phyloP scores from a whole-genome alignment of 495 filamentous ascomycete species.

The Penicillium atrosanguineum region DNA sequence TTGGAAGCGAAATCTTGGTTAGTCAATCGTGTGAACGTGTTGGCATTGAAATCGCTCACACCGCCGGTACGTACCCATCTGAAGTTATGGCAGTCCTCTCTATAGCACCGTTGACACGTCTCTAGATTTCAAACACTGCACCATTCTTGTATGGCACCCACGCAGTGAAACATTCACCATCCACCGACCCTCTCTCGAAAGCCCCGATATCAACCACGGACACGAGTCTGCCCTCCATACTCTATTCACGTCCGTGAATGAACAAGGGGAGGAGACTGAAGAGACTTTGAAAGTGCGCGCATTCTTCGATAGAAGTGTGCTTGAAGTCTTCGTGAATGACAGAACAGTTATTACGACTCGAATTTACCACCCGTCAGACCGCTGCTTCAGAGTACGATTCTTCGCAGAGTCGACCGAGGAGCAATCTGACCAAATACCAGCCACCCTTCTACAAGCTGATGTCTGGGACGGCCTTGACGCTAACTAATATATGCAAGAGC shows the following conservation, averaged over 20 bases:
- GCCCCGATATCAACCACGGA: constrained; percentile 30
- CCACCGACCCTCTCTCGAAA: constrained; percentile 23
- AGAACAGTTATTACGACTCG: constrained; percentile 38
- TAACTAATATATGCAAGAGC: not conserved
- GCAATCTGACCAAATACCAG: not conserved
- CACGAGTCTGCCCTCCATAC: constrained; percentile 35
- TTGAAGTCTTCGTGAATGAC: constrained; percentile 42
- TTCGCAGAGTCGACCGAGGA: constrained; percentile 22
- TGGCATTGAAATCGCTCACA: constrained; percentile 32
- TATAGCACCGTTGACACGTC: not conserved
- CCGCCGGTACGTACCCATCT: constrained; percentile 22
- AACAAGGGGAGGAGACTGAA: constrained; percentile 20
- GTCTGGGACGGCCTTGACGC: constrained; percentile 34
- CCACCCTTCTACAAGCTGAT: constrained; percentile 23
- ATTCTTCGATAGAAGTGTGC: constrained; percentile 36
- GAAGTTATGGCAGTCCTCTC: too few species aligned
- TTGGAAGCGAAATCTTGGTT: constrained; percentile 29
- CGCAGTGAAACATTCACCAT: constrained; percentile 32
- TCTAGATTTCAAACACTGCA: constrained; percentile 18
- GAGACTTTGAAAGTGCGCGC: constrained; percentile 36
- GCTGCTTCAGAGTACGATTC: constrained; percentile 21
- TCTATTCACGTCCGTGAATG: constrained; percentile 28
- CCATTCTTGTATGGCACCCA: constrained; percentile 31
- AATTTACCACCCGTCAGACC: constrained; percentile 24
- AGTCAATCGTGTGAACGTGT: constrained; percentile 24